Conservation (phyloP, 2,329 filamentous ascomycete species). For the Verticillium zaregamsianum region DNA sequence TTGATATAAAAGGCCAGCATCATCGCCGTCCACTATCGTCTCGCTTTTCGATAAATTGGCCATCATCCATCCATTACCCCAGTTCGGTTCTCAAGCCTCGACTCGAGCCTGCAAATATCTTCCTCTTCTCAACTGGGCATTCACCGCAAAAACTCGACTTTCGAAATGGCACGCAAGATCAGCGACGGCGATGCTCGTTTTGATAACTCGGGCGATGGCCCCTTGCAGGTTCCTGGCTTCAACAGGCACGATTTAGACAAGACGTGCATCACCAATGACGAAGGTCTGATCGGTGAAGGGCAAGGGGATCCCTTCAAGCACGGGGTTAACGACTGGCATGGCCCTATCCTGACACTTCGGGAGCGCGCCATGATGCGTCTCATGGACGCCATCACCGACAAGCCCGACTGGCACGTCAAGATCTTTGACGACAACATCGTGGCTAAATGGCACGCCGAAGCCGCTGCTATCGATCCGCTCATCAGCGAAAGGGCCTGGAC, state of each 20-base stretch:
- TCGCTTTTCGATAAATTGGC: neutral
- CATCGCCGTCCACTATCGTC: neutral
- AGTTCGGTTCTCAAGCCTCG: no score
- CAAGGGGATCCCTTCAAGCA: neutral
- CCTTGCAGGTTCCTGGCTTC: neutral
- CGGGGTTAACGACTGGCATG: conserved; percentile 1
- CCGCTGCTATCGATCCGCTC: neutral
- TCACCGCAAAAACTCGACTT: neutral
- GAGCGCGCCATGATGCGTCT: conserved; percentile 20
- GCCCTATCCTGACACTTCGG: conserved; percentile 5
- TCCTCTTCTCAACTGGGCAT: neutral
- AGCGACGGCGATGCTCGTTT: neutral
- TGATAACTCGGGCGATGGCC: neutral
- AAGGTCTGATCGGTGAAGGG: neutral
- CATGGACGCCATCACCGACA: conserved; percentile 22
- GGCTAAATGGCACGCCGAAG: conserved; percentile 17
- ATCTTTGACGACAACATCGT: conserved; percentile 17
- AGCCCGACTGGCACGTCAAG: conserved; percentile 21
- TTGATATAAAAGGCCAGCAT: neutral
- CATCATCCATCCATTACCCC: no score
- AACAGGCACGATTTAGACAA: neutral
- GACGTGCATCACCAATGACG: neutral
- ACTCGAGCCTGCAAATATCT: no score
- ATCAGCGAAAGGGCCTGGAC: neutral
- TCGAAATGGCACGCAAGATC: neutral